Conservation (phyloP, 495 filamentous ascomycete species). For the Trichocladium antarcticum region DNA sequence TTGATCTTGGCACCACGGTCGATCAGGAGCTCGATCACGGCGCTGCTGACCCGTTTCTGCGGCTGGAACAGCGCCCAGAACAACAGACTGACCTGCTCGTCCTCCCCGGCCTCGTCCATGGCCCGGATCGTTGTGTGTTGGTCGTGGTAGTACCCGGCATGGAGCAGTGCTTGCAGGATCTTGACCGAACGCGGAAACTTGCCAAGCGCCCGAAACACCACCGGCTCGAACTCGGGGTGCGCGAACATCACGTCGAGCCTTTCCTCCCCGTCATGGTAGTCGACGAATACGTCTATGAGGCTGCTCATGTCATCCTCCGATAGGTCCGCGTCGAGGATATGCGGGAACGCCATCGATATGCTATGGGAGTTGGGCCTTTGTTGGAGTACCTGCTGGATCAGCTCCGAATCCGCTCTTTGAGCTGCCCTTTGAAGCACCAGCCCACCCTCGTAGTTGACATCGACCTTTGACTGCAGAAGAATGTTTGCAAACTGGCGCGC, state of each 20-base stretch:
- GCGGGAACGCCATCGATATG: slow-evolving; percentile 34
- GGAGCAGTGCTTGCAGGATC: slow-evolving; percentile 32
- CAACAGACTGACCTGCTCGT: slow-evolving; percentile 33
- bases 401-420: slow-evolving; percentile 26
- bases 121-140: slow-evolving; percentile 27
- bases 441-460: slow-evolving; percentile 34
- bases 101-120: slow-evolving; percentile 29
- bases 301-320: slow-evolving; percentile 28
- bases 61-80: slow-evolving; percentile 40
- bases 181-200: slow-evolving; percentile 35
- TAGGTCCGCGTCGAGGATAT: slow-evolving; percentile 30
- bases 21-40: slow-evolving; percentile 33
- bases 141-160: slow-evolving; percentile 40
- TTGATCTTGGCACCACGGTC: slow-evolving; percentile 38
- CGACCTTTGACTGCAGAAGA: slow-evolving; percentile 27
- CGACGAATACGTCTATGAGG: slow-evolving; percentile 32
- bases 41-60: slow-evolving; percentile 39
- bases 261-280: slow-evolving; percentile 31
- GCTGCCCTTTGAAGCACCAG: slow-evolving; percentile 34
- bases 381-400: slow-evolving; percentile 29
- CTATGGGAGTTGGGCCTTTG: slow-evolving; percentile 30
- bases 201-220: slow-evolving; percentile 32
- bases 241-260: slow-evolving; percentile 33
- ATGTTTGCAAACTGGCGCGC: slow-evolving; percentile 28
- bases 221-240: slow-evolving; percentile 24